Evolutionary conservation across 2,329 filamentous ascomycete genomes (phyloP).

Genomic region (Huntiella moniliformis): DNA sequence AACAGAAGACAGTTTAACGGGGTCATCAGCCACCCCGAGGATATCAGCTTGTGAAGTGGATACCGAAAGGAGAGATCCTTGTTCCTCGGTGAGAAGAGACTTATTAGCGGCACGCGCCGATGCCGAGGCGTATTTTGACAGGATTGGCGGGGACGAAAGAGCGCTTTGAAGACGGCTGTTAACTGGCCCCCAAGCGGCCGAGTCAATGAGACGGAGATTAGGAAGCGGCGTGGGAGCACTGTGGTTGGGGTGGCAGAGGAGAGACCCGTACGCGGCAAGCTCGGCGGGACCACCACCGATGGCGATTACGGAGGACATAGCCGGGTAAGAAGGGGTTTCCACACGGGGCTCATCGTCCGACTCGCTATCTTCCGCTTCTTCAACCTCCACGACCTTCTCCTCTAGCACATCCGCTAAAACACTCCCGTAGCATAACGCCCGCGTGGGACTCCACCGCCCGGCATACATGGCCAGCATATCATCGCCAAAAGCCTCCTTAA

Average conservation of each 20-base stretch:
- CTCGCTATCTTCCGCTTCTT: neutral
- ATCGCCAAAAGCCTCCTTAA: constrained; percentile 57
- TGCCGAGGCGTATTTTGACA: constrained; percentile 35
- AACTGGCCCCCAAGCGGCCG: constrained; percentile 56
- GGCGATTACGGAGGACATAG: constrained; percentile 24
- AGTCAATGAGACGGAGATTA: constrained; percentile 53
- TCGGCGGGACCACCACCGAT: constrained; percentile 43
- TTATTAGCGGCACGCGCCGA: constrained; percentile 25
- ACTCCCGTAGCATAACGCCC: constrained; percentile 61
- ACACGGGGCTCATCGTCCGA: neutral
- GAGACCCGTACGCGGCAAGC: constrained; percentile 34
- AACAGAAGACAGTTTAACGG: constrained; percentile 17
- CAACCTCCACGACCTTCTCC: neutral
- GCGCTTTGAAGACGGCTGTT: constrained; percentile 36
- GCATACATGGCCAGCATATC: constrained; percentile 68
- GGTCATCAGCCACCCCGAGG: constrained; percentile 21
- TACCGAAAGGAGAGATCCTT: constrained; percentile 18
- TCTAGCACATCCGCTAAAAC: constrained; percentile 22
- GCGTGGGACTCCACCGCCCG: constrained; percentile 72
- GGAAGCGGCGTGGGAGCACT: constrained; percentile 14
- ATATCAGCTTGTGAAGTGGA: constrained; percentile 24
- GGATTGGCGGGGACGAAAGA: constrained; percentile 31
- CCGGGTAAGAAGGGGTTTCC: neutral
- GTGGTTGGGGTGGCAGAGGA: constrained; percentile 14
- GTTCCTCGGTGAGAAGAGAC: constrained; percentile 21